Base-by-base conservation (phyloP, 2,329 filamentous ascomycete species). In the Colletotrichum spaethianum region DNA sequence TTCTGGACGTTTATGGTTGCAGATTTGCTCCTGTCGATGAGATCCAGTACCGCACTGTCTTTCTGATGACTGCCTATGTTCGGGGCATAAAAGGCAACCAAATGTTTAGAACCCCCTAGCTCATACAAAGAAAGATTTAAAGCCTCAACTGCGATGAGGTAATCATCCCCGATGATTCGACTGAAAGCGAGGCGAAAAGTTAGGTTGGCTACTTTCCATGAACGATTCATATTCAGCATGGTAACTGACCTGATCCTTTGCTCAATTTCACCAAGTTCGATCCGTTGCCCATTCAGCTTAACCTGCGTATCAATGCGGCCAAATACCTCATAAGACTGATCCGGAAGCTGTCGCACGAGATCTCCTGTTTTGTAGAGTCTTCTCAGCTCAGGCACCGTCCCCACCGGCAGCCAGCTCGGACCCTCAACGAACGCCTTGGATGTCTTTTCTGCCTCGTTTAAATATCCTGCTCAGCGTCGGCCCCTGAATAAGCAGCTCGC, bases 401-500 rank as follows among this genome's bases (percentile, higher is more conserved):
- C 28, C 1, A 1, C 20, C 14, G 65, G 28, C 16, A 55, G 9
- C 86, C 85, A 88, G 0, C 63, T 62, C 1, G 83, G 81, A 40
- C 83, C 80, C 38, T 80, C 76, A 20, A 88, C 81, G 59, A 89
- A 90, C 0, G 80, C 80, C 36, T 81, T 82, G 4, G 79, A 77
- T 0, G 87, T 89, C 74, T 86, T 86, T 16, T 79, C 77, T 0
- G 80, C 76, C 26, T 87, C 83, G 42, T 86, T 83, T 20, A 88
- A 77, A 70, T 90, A 90, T 14, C 86, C 82, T 79, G 28, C 83
- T 86, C 18, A 86, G 75, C 0, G 83, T 88, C 0, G 87, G 87
- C 0, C 89, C 89, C 74, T 91, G 89, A 42, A 92, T 86, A 3
- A 91, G 84, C 2, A 92, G 80, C 75, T 92, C 90, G 1, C 88